Percentiles rank a stretch among this genome's conserved stretches.
Conservation (phyloP, 108 stramenopile species). For the Cylindrotheca fusiformis region DNA sequence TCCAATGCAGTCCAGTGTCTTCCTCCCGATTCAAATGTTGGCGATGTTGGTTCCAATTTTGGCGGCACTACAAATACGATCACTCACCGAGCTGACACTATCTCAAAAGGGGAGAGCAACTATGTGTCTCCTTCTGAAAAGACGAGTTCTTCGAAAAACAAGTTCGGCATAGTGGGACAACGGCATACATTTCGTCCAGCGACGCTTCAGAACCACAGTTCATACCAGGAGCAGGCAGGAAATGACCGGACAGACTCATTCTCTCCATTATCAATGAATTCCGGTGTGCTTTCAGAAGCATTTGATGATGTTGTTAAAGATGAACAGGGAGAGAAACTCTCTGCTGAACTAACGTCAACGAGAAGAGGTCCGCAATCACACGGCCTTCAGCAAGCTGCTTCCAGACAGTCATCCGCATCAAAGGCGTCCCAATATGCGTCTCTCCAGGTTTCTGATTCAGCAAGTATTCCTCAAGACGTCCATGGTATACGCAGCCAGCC, state of each 20-base stretch:
- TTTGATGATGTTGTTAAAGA: neutral
- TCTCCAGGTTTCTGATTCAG: slow-evolving; percentile 11
- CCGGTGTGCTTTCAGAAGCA: neutral
- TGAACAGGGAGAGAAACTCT: neutral
- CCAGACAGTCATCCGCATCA: too few species aligned
- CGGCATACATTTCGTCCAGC: neutral
- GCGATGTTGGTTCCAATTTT: too few species aligned
- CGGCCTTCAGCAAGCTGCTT: too few species aligned
- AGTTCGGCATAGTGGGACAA: neutral
- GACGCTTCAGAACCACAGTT: neutral
- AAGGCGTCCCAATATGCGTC: slow-evolving; percentile 2
- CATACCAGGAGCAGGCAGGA: neutral
- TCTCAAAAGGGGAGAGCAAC: too few species aligned
- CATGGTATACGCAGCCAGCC: too few species aligned
- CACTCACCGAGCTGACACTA: too few species aligned
- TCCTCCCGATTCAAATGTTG: too few species aligned
- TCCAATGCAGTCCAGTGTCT: too few species aligned
- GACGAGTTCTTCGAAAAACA: neutral
- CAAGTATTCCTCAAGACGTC: neutral
- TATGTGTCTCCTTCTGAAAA: too few species aligned
- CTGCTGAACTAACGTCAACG: neutral
- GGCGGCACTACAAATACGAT: too few species aligned
- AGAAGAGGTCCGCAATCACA: neutral
- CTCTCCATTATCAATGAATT: neutral
- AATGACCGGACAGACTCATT: neutral